These are phyloP conservation scores for Tuber aestivum DNA, from an alignment of 495 filamentous ascomycete genomes.

Conservation along the genomic window DNA sequence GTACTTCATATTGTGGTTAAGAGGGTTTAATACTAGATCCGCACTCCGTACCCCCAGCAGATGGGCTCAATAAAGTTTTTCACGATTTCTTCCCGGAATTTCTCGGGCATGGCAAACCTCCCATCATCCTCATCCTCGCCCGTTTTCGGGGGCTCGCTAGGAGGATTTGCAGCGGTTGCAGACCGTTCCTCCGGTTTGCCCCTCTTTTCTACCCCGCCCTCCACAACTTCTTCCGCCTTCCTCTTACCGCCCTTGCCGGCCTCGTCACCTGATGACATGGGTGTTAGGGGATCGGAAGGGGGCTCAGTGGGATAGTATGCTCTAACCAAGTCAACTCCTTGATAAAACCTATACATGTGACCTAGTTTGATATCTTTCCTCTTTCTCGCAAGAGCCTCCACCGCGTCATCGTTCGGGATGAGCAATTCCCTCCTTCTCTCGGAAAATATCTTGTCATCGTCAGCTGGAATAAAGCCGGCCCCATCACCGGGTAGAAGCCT, in stretches of 20 bases:
- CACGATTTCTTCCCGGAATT: conserved; percentile 41
- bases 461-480: conserved; percentile 30
- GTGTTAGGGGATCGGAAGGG: conserved; percentile 8
- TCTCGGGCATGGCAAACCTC: conserved; percentile 40
- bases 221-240: conserved; percentile 25
- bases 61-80: conserved; percentile 43
- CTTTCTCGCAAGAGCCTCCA: conserved; percentile 33
- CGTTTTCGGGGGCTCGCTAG: not conserved
- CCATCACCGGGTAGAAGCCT: conserved; percentile 29
- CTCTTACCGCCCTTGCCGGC: conserved; percentile 27
- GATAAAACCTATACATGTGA: conserved; percentile 42
- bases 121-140: not conserved
- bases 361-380: conserved; percentile 39
- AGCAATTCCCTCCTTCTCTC: conserved; percentile 36
- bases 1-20: not conserved
- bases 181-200: conserved; percentile 23
- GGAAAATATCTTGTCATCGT: conserved; percentile 33
- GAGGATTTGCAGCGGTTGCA: not conserved
- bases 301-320: conserved; percentile 31
- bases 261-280: conserved; percentile 16
- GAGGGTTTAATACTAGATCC: conserved; percentile 41
- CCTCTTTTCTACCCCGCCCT: conserved; percentile 27
- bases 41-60: conserved; percentile 42
- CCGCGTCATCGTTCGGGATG: conserved; percentile 34
- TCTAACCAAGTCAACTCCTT: conserved; percentile 34